Evolutionary conservation across 164 flowering plant genomes (phyloP).

Genomic region (Annona cherimola): DNA sequence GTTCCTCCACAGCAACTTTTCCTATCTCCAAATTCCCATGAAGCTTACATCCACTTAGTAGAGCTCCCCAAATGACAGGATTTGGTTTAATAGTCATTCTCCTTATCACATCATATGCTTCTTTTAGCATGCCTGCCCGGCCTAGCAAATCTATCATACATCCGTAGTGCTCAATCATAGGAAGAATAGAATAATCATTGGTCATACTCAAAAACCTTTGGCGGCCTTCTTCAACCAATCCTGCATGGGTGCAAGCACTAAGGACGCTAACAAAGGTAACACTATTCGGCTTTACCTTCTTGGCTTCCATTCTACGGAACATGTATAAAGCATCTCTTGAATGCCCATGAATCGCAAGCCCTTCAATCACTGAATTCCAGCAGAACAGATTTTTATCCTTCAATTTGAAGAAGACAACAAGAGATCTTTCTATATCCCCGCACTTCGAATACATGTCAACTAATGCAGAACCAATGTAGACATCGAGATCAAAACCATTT

Average conservation of each 20-base stretch:
- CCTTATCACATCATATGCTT: constrained; percentile 50
- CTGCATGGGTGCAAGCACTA: constrained; percentile 71
- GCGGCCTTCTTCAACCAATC: constrained; percentile 66
- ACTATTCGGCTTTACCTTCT: constrained; percentile 46
- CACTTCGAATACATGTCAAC: constrained; percentile 89
- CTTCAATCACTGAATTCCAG: constrained; percentile 70
- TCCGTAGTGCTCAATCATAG: constrained; percentile 68
- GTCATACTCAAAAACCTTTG: constrained; percentile 49
- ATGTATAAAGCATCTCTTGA: constrained; percentile 53
- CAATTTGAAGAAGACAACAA: constrained; percentile 62
- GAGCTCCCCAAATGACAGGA: constrained; percentile 67
- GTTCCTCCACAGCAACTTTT: constrained; percentile 39
- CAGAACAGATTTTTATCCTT: constrained; percentile 60
- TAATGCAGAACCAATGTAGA: constrained; percentile 71
- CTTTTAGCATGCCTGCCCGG: constrained; percentile 59
- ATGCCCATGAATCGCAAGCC: constrained; percentile 63
- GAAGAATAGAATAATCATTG: constrained; percentile 31
- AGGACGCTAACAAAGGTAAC: constrained; percentile 65
- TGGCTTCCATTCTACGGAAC: constrained; percentile 49
- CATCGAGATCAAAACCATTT: constrained; percentile 48
- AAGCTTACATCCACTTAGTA: constrained; percentile 66
- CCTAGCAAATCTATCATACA: constrained; percentile 77
- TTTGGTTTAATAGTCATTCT: constrained; percentile 59
- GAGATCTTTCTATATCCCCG: constrained; percentile 60
- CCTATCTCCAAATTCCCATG: constrained; percentile 62